Base-by-base conservation (phyloP, 2,329 filamentous ascomycete genomes). In the Talaromyces rugulosus region DNA sequence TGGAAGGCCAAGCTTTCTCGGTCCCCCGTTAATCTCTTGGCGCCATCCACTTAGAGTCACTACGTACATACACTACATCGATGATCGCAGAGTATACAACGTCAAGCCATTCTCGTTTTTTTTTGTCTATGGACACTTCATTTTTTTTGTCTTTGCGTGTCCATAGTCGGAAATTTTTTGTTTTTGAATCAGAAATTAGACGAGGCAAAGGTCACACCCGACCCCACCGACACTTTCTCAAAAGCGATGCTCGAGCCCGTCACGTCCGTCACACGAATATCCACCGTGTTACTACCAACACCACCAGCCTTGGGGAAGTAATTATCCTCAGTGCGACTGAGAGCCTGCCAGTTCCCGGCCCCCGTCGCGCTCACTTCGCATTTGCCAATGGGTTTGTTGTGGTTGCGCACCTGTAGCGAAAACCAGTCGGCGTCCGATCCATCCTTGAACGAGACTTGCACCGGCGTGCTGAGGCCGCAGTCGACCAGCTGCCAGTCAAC, bases 321-420 rank as follows among this genome's bases (percentile, higher is more conserved):
- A 78, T 89, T 85, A 71, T 86, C 86, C 31, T 76, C 72, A 61
- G 79, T 72, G 55, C 87, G 78, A 2, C 75, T 78, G 0, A 86
- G 87, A n/a, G 70, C 56, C 71, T 82, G 72, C 86, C 86, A 89
- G 14, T 82, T 84, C 59, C 67, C 78, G 18, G 86, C 86, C 11
- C 83, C 80, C 68, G 89, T 82, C 18, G 80, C 85, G 62, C 83
- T 85, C 62, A 89, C 85, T 66, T 89, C 85, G 28, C 89, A 78
- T 65, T 75, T 79, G 59, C 77, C 67, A 47, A 89, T 80, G 16
- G 80, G 78, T 63, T 83, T 78, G 70, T 87, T 87, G 68, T 83
- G 76, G 73, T 89, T 88, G 68, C 87, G 78, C 51, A 89, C 85
- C 72, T 89, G 87, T 80, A 87, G 86, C 55, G 79, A 80, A 75